Percentiles rank a stretch among this genome's conserved stretches.
These are phyloP conservation scores for Pythium phragmitis DNA, from an alignment of 352 stramenopile genomes.

Conservation along the genomic window DNA sequence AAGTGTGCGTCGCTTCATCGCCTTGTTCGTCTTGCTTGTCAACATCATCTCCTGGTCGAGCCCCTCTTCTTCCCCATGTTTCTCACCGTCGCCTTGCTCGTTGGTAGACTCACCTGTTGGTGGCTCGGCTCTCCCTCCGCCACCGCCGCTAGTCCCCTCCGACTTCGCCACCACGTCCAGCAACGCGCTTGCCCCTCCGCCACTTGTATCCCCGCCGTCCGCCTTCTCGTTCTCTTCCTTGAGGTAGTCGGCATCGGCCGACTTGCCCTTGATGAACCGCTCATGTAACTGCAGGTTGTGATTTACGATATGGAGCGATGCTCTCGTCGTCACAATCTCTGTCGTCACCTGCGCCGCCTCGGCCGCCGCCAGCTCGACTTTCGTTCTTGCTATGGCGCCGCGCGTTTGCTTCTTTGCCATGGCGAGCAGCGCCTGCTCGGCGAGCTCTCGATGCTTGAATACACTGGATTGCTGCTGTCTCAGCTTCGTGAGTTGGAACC, in stretches of 20 bases:
- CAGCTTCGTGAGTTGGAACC: slow-evolving; percentile 60
- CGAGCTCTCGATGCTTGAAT: slow-evolving; percentile 44
- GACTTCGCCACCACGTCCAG: slow-evolving; percentile 10
- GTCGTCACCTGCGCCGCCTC: slow-evolving; percentile 22
- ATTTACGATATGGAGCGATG: slow-evolving; percentile 72
- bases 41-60: background rate
- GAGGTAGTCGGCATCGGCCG: slow-evolving; percentile 56
- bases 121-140: background rate
- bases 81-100: background rate
- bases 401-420: slow-evolving; percentile 27
- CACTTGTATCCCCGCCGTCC: slow-evolving; percentile 14
- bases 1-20: slow-evolving; percentile 23
- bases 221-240: slow-evolving; percentile 36
- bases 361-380: slow-evolving; percentile 23
- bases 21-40: slow-evolving; percentile 18
- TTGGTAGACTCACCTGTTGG: background rate
- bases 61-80: background rate
- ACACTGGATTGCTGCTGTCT: slow-evolving; percentile 48
- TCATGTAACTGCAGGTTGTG: slow-evolving; percentile 68
- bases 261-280: slow-evolving; percentile 68
- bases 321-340: slow-evolving; percentile 42
- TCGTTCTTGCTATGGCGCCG: slow-evolving; percentile 33
- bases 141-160: background rate
- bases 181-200: slow-evolving; percentile 10
- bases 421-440: slow-evolving; percentile 39